Evolutionary conservation across 2,329 filamentous ascomycete genomes (phyloP).

Genomic region (Colletotrichum cordylinicola): DNA sequence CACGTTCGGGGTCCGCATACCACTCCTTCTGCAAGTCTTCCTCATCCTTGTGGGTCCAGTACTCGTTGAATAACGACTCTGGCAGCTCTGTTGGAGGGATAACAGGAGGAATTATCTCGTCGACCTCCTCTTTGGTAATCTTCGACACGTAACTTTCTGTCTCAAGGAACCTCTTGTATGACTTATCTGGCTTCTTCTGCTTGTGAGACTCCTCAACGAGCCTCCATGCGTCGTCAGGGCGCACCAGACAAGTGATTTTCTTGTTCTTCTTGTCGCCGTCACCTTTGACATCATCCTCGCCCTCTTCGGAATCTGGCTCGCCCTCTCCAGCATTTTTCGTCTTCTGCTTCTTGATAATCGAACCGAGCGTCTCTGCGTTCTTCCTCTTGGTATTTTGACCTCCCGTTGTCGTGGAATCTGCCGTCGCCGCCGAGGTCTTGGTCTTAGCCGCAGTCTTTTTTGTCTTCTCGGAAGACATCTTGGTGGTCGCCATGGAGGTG

Average conservation of each 20-base stretch:
- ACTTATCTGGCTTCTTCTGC: neutral
- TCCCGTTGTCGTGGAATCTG: neutral
- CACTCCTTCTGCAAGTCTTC: neutral
- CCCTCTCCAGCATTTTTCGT: accelerated
- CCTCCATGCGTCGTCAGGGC: neutral
- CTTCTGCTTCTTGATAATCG: neutral
- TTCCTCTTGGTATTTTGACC: neutral
- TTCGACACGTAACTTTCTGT: no score
- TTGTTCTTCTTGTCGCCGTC: no score
- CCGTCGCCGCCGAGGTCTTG: neutral
- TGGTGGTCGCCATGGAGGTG: neutral
- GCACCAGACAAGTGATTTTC: neutral
- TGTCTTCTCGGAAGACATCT: neutral
- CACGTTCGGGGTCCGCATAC: no score
- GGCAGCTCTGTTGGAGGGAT: no score
- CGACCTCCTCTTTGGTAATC: no score
- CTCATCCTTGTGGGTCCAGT: neutral
- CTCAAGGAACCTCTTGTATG: neutral
- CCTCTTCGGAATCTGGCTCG: neutral
- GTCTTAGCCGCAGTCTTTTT: neutral
- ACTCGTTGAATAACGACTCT: no score
- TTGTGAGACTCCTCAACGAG: neutral
- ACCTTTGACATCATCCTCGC: no score
- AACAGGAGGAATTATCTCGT: no score
- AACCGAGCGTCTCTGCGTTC: neutral